These are phyloP conservation scores for Sonneratia alba DNA, from an alignment of 345 rosid species.

Conservation along the genomic window DNA sequence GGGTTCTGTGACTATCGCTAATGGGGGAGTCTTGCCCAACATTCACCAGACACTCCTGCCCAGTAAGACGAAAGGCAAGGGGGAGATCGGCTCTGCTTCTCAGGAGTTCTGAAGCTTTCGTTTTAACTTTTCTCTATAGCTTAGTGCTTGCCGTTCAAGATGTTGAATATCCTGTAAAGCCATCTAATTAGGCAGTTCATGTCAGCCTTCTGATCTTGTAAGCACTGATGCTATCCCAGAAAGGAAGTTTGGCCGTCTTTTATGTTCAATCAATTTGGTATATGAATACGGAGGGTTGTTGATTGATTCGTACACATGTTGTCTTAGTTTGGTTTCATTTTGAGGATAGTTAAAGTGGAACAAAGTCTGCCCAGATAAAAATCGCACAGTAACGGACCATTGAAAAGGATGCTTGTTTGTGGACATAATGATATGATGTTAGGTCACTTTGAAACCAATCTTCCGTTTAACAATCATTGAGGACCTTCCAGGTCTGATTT, in stretches of 20 bases:
- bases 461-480: too few species aligned
- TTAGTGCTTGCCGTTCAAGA: background rate
- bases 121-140: background rate
- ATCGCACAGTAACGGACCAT: background rate
- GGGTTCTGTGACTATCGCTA: slow-evolving; percentile 64
- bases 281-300: background rate
- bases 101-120: slow-evolving; percentile 38
- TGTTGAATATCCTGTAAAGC: background rate
- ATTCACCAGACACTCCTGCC: slow-evolving; percentile 65
- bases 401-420: background rate
- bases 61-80: slow-evolving; percentile 47
- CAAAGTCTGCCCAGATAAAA: background rate
- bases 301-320: background rate
- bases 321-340: background rate
- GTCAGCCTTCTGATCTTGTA: background rate
- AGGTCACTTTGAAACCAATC: too few species aligned
- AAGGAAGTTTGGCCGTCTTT: background rate
- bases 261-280: background rate
- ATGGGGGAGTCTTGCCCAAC: slow-evolving; percentile 68
- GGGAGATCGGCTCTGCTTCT: slow-evolving; percentile 61
- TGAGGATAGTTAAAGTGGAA: background rate
- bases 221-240: background rate
- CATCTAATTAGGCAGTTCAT: background rate
- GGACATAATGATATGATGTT: too few species aligned
- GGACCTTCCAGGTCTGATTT: background rate